Base-by-base conservation (phyloP, 768 basidiomycete genomes). In the Suillus subluteus region DNA sequence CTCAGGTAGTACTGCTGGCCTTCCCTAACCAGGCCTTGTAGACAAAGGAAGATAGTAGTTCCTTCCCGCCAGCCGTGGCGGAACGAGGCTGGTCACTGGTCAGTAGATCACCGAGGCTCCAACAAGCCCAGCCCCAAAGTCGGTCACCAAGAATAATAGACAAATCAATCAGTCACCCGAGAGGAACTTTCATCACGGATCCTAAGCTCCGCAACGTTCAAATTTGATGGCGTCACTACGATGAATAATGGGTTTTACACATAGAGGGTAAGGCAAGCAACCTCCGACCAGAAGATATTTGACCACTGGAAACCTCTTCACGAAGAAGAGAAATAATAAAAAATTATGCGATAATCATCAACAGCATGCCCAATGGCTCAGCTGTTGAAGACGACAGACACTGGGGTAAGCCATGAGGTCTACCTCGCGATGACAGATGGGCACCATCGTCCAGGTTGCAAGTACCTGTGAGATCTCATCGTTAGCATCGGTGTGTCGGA, bases 301-400 rank as follows among this genome's bases (percentile, higher is more conserved):
- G 54, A 32, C 30, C 18, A 54, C 16, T 6, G 5, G n/a, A 41
- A 61, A 52, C 59, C 44, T 73, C 75, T 76, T 77, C 79, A 62
- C 75, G 72, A 81, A 76, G 77, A 79, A 76, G 76, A 75, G 56
- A 63, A 55, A 64, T 11, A 50, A 46, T 65, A 68, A 80, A 78
- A 79, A 78, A 79, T 79, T 79, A 65, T 70, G 76, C 76, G 71
- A 72, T 65, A 38, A 62, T 48, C 58, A 54, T 18, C 32, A 43
- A 56, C 38, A 61, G 35, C 4, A 2, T 18, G 65, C 41, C 62
- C 15, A 43, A 59, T n/a, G n/a, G 44, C 44, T 43, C 15, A 66
- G 26, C 26, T 26, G 26, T 52, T 35, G 23, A 65, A 38, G 55
- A 56, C 41, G 23, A 44, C 35, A 61, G 23, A 38, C n/a, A 30